These are phyloP conservation scores for Micromonas commoda DNA, from an alignment of 139 green algal species.

Conservation along the genomic window DNA sequence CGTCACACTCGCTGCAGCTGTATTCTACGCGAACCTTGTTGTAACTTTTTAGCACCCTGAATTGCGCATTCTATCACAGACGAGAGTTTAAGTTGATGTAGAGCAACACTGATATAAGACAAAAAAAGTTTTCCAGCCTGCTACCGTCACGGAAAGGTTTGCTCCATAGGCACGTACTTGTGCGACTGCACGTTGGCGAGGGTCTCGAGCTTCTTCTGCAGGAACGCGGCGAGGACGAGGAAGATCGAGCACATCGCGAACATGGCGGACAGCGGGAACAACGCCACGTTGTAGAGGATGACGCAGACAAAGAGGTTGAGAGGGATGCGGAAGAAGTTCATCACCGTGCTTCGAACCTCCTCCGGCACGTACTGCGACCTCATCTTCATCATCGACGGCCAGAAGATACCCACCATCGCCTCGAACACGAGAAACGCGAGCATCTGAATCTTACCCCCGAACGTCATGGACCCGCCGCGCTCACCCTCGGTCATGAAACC, in stretches of 20 bases:
- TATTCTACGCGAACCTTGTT: too few species aligned
- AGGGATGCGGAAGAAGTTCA: conserved; percentile 96
- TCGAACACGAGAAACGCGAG: conserved; percentile 91
- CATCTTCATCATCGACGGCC: conserved; percentile 93
- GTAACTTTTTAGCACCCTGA: too few species aligned
- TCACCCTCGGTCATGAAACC: background rate
- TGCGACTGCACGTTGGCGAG: background rate
- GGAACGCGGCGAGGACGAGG: conserved; percentile 24
- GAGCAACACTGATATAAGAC: too few species aligned
- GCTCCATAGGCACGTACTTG: background rate
- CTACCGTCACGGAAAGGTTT: too few species aligned
- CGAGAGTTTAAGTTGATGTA: too few species aligned
- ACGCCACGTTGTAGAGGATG: conserved; percentile 85
- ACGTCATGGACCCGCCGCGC: conserved; percentile 40
- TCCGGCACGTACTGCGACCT: conserved; percentile 79
- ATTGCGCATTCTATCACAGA: too few species aligned
- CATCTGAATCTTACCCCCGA: conserved; percentile 69
- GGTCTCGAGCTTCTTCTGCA: conserved; percentile 17
- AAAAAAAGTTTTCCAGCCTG: too few species aligned
- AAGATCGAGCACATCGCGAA: conserved; percentile 89
- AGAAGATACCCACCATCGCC: conserved; percentile 83
- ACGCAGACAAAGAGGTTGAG: conserved; percentile 96
- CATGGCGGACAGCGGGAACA: conserved; percentile 76
- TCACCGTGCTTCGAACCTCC: conserved; percentile 88
- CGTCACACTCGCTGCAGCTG: too few species aligned